Base-by-base conservation (phyloP, 495 filamentous ascomycete species). In the Ascobolus immersus region DNA sequence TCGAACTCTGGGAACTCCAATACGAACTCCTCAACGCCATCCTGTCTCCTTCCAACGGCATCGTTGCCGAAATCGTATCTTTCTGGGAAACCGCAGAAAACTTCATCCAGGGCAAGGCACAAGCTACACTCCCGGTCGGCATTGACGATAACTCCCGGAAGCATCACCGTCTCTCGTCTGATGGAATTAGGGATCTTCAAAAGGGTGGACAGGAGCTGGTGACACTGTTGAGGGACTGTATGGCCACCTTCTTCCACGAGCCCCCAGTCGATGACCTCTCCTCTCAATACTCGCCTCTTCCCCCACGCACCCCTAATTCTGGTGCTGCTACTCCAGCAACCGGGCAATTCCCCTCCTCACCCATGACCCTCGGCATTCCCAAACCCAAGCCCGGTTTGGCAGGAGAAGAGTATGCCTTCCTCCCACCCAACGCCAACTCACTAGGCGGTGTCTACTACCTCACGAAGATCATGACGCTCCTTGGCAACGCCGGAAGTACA, bases 321-420 rank as follows among this genome's bases (percentile, higher is more conserved):
- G 44, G 44, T n/a, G 32, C 33, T 6, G 56, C 55, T 1, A 43
- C 28, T 10, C 28, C 4, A 17, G 15, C 12, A 13, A 17, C 9
- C 4, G n/a, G n/a, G n/a, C 36, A 29, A 15, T n/a, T 17, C 4
- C 28, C 4, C 2, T 14, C 18, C n/a, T 31, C 4, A 14, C 28
- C 28, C 4, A 5, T 31, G 11, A n/a, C 28, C 15, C 17, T 31
- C n/a, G 9, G 28, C 12, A 15, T 17, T 10, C 32, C 37, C 7
- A 36, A 20, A 17, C n/a, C n/a, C n/a, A 40, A 37, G 28, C 17
- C 8, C n/a, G 38, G 34, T 31, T 29, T 31, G n/a, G 42, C 72
- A 4, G 81, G 81, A 77, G 89, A 94, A 52, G 82, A 76, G 28
- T 93, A 73, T 55, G 84, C 86, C 1, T 96, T 96, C 53, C 92